Conservation (phyloP, 805 yeast species). For the Wickerhamomyces ciferrii region DNA sequence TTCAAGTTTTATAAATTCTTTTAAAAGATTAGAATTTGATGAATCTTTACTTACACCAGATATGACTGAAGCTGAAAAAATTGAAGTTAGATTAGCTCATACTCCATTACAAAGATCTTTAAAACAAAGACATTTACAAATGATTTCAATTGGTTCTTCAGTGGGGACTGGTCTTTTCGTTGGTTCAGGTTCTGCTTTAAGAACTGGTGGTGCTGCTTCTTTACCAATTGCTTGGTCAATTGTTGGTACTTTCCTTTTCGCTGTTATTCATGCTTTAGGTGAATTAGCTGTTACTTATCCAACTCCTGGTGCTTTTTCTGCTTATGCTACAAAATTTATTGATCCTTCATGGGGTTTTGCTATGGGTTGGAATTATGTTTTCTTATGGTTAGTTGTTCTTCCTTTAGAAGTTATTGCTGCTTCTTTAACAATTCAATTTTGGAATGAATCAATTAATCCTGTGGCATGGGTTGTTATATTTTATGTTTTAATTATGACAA, state of each 20-base stretch:
- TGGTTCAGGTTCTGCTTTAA: conserved; percentile 57
- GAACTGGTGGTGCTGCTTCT: conserved; percentile 61
- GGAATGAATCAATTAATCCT: conserved; percentile 40
- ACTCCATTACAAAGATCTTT: conserved; percentile 53
- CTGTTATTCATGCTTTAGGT: conserved; percentile 57
- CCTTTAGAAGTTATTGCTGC: conserved; percentile 52
- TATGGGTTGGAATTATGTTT: conserved; percentile 50
- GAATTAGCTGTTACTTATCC: conserved; percentile 60
- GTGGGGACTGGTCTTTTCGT: conserved; percentile 68
- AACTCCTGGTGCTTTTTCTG: conserved; percentile 57
- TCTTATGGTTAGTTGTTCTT: conserved; percentile 46
- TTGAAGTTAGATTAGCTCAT: conserved; percentile 38
- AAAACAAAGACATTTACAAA: conserved; percentile 55
- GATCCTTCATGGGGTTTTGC: conserved; percentile 63
- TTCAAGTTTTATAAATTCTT: conserved; percentile 31
- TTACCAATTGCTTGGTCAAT: conserved; percentile 50
- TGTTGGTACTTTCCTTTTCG: conserved; percentile 50
- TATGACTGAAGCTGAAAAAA: conserved; percentile 36
- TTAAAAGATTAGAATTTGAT: conserved; percentile 31
- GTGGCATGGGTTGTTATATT: conserved; percentile 48
- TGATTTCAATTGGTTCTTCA: conserved; percentile 65
- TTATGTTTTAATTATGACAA: conserved; percentile 39
- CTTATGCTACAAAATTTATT: conserved; percentile 55
- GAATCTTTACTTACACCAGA: conserved; percentile 27
- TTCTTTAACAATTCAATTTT: conserved; percentile 45